Evolutionary conservation across 2,329 filamentous ascomycete genomes (phyloP), one percentile per base, ranked within the genome.

Genomic region (Colletotrichum sp.): DNA sequence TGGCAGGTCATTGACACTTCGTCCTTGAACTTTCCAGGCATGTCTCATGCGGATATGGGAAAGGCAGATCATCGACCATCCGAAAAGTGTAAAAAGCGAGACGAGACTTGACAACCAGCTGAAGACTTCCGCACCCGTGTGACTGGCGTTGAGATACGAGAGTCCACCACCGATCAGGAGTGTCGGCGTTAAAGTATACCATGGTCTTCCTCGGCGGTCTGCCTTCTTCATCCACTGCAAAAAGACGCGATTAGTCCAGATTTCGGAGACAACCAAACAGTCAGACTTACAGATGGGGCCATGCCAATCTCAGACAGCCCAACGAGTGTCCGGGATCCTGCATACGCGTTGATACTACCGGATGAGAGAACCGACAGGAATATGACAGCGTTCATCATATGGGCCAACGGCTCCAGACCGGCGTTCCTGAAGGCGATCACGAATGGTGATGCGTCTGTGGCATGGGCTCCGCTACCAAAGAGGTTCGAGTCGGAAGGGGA

Each of bases 81-180:
- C 82, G 75, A 85, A 86, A 6, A 87, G 81, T 0, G 86, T 87
- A 70, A 85, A 85, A 8, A 89, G 84, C 0, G 86, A 86, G 0
- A 84, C 86, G 10, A 89, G 80, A 72, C 84, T 87, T 4, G 86
- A 87, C 68, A 89, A 84, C 88, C 87, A 89, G 8, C 80, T 82
- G 78, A 88, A 89, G 57, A 88, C 87, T 8, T 84, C 80, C 2
- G 83, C 79, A 5, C 86, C 86, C 10, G 80, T 84, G 74, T 86
- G 80, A 78, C 75, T 83, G 36, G 88, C 86, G 76, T 88, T 89
- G 18, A 89, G 83, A 75, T 87, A 88, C 28, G 83, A 81, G 7
- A 88, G 84, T 0, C 83, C 86, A 24, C 84, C 83, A 8, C 85
- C 90, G 55, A 91, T 87, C 6, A 89, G 77, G 63, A 91, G 89